Evolutionary conservation across 257 asterid genomes (phyloP).

Genomic region (Plectranthus barbatus): DNA sequence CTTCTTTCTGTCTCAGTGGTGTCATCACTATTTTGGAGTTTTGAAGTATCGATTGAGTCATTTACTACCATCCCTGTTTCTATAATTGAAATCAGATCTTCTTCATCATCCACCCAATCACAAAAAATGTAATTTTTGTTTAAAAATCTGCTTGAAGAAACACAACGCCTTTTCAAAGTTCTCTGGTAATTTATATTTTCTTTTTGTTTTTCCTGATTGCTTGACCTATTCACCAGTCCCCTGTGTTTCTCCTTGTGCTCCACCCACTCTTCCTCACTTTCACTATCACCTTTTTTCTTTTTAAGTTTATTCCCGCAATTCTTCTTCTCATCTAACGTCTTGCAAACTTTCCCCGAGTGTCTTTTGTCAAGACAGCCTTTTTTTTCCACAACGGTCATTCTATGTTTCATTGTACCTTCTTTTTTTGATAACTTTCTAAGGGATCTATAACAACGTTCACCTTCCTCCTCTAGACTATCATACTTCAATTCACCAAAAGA

Average conservation of each 20-base stretch:
- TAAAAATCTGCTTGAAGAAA: constrained; percentile 32
- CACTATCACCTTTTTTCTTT: constrained; percentile 19
- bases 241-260: constrained; percentile 30
- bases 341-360: constrained; percentile 7
- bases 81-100: constrained; percentile 22
- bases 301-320: constrained; percentile 1
- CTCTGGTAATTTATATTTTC: constrained; percentile 22
- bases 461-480: constrained; percentile 20
- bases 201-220: constrained; percentile 16
- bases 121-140: constrained; percentile 24
- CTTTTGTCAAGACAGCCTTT: constrained; percentile 13
- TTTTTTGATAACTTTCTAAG: constrained; percentile 10
- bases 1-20: constrained; percentile 11
- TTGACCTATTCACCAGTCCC: constrained; percentile 5
- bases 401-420: neutral
- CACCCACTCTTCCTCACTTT: constrained; percentile 43
- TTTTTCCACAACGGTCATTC: neutral
- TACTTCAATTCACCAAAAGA: constrained; percentile 17
- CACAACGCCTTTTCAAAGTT: constrained; percentile 29
- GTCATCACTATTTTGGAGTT: constrained; percentile 14
- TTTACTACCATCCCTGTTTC: constrained; percentile 14
- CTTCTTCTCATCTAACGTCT: constrained; percentile 17
- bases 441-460: constrained; percentile 9
- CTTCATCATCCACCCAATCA: constrained; percentile 60
- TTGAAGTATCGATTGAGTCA: constrained; percentile 1